Percentiles rank a stretch among this genome's conserved stretches.
Evolutionary conservation across 768 basidiomycete species (phyloP).

Genomic region (Podaxis sp.): DNA sequence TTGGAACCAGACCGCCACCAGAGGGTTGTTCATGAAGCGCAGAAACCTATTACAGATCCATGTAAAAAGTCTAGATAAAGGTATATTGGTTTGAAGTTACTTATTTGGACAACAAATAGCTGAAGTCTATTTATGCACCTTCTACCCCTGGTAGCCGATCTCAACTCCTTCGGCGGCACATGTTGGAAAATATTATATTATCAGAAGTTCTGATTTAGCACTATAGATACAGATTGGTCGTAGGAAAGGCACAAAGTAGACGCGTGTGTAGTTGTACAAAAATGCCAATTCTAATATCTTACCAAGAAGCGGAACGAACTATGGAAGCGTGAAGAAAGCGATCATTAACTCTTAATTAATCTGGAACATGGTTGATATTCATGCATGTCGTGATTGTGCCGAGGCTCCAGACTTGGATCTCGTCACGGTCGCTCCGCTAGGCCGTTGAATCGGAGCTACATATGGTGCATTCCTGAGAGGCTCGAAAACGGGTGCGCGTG

Average conservation of each 20-base stretch:
- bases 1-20: no score
- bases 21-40: no score
- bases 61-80: no score
- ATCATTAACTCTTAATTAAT: not conserved
- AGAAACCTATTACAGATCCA: no score
- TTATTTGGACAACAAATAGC: no score
- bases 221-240: conserved; percentile 6
- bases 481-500: not conserved
- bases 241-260: not conserved
- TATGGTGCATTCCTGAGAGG: conserved; percentile 1
- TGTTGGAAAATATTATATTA: not conserved
- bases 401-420: conserved; percentile 11
- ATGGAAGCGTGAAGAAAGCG: not conserved
- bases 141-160: not conserved
- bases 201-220: not conserved
- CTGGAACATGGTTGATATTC: not conserved
- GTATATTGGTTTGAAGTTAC: no score
- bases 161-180: not conserved
- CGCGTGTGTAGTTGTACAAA: conserved; percentile 4
- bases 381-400: conserved; percentile 6
- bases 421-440: not conserved
- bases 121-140: not conserved
- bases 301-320: not conserved
- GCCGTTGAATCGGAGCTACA: conserved; percentile 8
- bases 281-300: not conserved